Conservation (phyloP, 2,329 filamentous ascomycete genomes). For the Alternaria panax region DNA sequence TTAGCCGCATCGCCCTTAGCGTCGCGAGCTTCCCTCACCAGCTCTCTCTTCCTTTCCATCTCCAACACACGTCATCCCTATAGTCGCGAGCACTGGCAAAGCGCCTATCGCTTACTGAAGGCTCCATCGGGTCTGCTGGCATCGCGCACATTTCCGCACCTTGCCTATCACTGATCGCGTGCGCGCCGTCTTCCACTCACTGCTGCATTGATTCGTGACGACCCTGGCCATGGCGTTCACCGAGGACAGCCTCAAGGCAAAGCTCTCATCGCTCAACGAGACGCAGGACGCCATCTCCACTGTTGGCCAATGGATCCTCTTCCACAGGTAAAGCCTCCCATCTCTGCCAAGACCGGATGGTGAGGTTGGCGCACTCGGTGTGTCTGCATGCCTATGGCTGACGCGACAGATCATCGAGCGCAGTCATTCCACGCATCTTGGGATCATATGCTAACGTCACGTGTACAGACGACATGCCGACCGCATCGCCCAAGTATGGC, state of each 20-base stretch:
- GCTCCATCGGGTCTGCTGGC: slow-evolving; percentile 7
- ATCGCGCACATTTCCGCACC: background rate
- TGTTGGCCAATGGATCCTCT: slow-evolving; percentile 99
- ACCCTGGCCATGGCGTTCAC: slow-evolving; percentile 79
- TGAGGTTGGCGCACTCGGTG: slow-evolving; percentile 10
- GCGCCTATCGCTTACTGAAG: slow-evolving; percentile 12
- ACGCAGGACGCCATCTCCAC: slow-evolving; percentile 97
- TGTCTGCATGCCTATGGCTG: background rate
- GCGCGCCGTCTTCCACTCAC: slow-evolving; percentile 26
- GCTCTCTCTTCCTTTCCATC: slow-evolving; percentile 17
- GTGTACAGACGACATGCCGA: slow-evolving; percentile 82
- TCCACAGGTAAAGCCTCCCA: slow-evolving; percentile 75
- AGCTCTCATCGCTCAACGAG: slow-evolving; percentile 94
- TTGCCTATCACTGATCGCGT: slow-evolving; percentile 29
- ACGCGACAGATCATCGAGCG: background rate
- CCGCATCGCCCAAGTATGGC: slow-evolving; percentile 89
- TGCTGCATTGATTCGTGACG: slow-evolving; percentile 30
- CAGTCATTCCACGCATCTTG: slow-evolving; percentile 2
- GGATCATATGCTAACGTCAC: slow-evolving; percentile 26
- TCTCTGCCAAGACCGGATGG: background rate
- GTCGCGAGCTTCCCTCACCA: slow-evolving; percentile 28
- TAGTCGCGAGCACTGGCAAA: slow-evolving; percentile 21
- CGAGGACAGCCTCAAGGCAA: slow-evolving; percentile 92
- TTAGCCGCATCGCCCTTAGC: slow-evolving; percentile 32
- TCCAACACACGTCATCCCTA: slow-evolving; percentile 31